Percentiles rank a stretch among this genome's conserved stretches.
Conservation (phyloP, 768 basidiomycete species). For the Mycena belliarum region DNA sequence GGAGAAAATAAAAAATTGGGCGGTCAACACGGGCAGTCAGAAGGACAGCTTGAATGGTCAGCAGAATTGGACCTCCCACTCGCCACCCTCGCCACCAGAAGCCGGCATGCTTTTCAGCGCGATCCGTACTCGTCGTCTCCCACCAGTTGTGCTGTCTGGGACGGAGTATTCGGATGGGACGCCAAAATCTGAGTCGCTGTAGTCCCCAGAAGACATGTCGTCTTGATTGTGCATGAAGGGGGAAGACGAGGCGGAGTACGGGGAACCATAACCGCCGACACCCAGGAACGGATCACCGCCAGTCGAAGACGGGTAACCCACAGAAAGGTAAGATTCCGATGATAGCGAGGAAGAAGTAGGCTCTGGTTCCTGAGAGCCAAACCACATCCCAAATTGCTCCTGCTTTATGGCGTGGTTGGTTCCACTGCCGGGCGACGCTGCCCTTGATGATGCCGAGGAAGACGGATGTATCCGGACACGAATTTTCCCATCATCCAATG, state of each 20-base stretch:
- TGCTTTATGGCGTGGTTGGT: conserved; percentile 12
- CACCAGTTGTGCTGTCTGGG: conserved; percentile 34
- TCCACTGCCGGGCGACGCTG: conserved; percentile 36
- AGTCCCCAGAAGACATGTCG: conserved; percentile 29
- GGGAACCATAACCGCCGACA: conserved; percentile 42
- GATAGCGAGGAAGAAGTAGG: conserved; percentile 33
- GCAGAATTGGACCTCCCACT: conserved; percentile 79
- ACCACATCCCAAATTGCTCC: conserved; percentile 26
- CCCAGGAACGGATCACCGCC: conserved; percentile 62
- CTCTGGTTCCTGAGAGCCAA: conserved; percentile 26
- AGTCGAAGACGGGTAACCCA: conserved; percentile 31
- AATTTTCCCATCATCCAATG: conserved; percentile 68
- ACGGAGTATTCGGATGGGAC: conserved; percentile 40
- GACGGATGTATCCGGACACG: conserved; percentile 72
- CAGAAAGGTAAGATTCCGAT: conserved; percentile 32
- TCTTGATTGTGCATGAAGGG: conserved; percentile 37
- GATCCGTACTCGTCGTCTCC: conserved; percentile 62
- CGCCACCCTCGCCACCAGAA: conserved; percentile 65
- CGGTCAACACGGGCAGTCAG: background rate
- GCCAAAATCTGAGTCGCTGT: conserved; percentile 36
- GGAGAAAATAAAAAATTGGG: background rate
- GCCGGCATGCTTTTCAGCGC: conserved; percentile 66
- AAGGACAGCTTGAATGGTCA: conserved; percentile 31
- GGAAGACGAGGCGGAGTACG: conserved; percentile 36
- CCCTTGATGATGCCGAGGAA: conserved; percentile 45